These are phyloP conservation scores for Sporothrix curviconia DNA, from an alignment of 2,329 filamentous ascomycete species.

Conservation along the genomic window DNA sequence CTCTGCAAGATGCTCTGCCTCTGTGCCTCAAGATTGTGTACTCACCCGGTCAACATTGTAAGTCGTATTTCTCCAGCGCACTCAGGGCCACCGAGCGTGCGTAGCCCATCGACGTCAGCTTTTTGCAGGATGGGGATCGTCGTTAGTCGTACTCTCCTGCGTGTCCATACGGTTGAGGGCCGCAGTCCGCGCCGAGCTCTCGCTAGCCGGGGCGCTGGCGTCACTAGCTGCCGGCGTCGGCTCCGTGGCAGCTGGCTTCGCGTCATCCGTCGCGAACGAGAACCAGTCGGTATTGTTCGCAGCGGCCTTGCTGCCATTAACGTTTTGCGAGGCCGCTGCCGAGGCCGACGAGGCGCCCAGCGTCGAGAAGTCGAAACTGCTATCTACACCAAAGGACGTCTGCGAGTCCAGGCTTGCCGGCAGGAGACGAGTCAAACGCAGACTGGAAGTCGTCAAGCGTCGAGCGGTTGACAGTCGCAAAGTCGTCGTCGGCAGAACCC, in stretches of 20 bases:
- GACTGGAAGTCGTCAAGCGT: constrained; percentile 73
- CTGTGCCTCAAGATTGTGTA: constrained; percentile 16
- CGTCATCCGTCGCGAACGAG: not conserved
- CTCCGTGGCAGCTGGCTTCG: constrained; percentile 22
- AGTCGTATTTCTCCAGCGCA: constrained; percentile 87
- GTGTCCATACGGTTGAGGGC: constrained; percentile 59
- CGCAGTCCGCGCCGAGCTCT: constrained; percentile 22
- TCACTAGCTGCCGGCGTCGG: constrained; percentile 18
- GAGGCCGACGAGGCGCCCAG: constrained; percentile 30
- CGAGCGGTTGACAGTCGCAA: constrained; percentile 65
- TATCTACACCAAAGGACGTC: constrained; percentile 43
- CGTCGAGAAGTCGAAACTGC: constrained; percentile 53
- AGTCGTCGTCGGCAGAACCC: constrained; percentile 71
- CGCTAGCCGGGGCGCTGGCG: too few relatives aligned
- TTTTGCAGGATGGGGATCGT: constrained; percentile 88
- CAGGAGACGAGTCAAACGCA: constrained; percentile 67
- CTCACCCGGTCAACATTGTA: constrained; percentile 92
- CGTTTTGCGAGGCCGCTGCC: constrained; percentile 29
- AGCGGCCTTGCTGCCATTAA: constrained; percentile 27
- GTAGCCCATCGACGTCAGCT: constrained; percentile 86
- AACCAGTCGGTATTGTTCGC: constrained; percentile 68
- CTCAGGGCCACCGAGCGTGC: constrained; percentile 63
- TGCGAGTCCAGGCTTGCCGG: constrained; percentile 43
- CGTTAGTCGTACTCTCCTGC: constrained; percentile 70
- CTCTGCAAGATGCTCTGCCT: not conserved